Percentiles rank a stretch among this genome's conserved stretches.
phyloP scores from a whole-genome alignment of 2,329 filamentous ascomycete species.

The Rhynchosporium graminicola region DNA sequence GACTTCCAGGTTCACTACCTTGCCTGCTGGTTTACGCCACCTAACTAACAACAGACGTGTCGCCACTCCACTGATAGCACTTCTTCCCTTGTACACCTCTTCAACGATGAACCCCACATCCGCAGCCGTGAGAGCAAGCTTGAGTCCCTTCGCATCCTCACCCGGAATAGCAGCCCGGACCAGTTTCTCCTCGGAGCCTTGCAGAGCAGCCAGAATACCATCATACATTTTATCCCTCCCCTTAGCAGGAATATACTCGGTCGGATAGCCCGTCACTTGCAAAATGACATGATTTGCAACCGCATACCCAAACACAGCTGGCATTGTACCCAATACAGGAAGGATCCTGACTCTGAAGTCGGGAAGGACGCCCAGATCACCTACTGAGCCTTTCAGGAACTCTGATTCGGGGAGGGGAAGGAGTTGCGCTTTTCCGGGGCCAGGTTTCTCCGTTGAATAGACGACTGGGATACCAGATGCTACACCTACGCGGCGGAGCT shows the following conservation, averaged over 20 bases:
- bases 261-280: conserved; percentile 77
- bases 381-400: conserved; percentile 80
- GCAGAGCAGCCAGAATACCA: conserved; percentile 71
- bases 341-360: conserved; percentile 95
- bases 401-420: conserved; percentile 87
- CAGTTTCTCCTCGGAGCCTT: conserved; percentile 73
- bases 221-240: conserved; percentile 91
- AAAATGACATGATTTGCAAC: conserved; percentile 92
- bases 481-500: conserved; percentile 72
- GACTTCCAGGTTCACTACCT: conserved; percentile 61
- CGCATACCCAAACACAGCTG: conserved; percentile 89
- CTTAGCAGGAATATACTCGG: conserved; percentile 80
- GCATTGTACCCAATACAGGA: conserved; percentile 95
- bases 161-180: conserved; percentile 54
- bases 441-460: conserved; percentile 87
- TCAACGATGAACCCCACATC: conserved; percentile 89
- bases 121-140: conserved; percentile 72
- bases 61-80: conserved; percentile 77
- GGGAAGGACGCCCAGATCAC: conserved; percentile 83
- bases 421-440: conserved; percentile 86
- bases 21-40: conserved; percentile 68
- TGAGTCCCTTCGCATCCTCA: conserved; percentile 64
- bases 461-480: conserved; percentile 86
- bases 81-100: conserved; percentile 83
- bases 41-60: conserved; percentile 78